Base-by-base conservation (phyloP, 2,329 filamentous ascomycete species). In the Trichoderma sp. region DNA sequence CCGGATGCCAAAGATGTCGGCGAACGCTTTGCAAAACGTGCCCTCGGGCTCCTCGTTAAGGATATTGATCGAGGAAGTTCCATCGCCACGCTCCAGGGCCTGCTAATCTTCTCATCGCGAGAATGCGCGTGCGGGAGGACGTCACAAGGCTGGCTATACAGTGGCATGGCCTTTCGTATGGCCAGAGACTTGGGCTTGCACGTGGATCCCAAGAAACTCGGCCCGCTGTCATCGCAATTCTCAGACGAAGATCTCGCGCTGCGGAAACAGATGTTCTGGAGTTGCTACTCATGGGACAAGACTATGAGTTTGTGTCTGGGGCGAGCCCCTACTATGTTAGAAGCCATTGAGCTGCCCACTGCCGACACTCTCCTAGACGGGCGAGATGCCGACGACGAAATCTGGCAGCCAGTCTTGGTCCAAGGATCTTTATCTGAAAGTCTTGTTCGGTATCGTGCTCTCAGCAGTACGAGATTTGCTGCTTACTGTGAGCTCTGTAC, bases 211-310 rank as follows among this genome's bases (percentile, higher is more conserved):
- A 16, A 24, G 16, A 24, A 14, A 5, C 30, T 58, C 4, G 16
- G 16, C 37, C 37, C 11, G 11, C 37, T 39, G 11, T 14, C 13
- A 16, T 30, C 16, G 14, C 55, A 58, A 2, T n/a, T 58, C 30
- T 24, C 55, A 4, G 13, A 4, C 18, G 55, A 58, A 21, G 30
- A 14, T 6, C 21, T 58, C 4, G 55, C 55, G 10, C 21, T 58
- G n/a, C 30, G 55, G n/a, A 18, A 58, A 13, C 55, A 58, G 14
- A n/a, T 58, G 30, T 58, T 58, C 55, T 58, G 55, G 55, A 39
- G 55, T 37, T 58, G 55, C n/a, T 58, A 58, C 55, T 37, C 55
- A 13, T 58, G 55, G 55, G 55, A 58, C 13, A 58, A 58, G 32
- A 24, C 55, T 37, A 58, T 58, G 10, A 58, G 55, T 11, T 21